Base-by-base conservation (phyloP, 1,284 basidiomycete species). In the Athelia psychrophila region DNA sequence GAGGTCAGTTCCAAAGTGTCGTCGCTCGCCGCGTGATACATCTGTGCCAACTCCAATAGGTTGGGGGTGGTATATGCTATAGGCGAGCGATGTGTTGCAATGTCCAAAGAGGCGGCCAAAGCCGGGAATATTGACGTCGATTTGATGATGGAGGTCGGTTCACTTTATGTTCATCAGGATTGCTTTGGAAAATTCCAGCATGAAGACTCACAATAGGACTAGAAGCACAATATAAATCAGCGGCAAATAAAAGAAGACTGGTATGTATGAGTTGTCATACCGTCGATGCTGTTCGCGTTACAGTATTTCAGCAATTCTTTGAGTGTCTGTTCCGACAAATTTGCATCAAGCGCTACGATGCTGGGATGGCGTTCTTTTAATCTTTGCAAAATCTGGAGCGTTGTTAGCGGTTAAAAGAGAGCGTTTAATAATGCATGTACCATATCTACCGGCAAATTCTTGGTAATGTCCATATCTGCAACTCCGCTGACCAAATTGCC, bases 81-180 rank as follows among this genome's bases (percentile, higher is more conserved):
- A 2, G 82, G 79, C 2, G 84, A 64, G 13, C 55, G 53, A 35
- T 59, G 48, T 18, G 40, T 18, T 10, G 32, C 32, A 18, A 52
- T 52, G 50, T 58, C 44, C 13, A 73, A 47, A 44, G 69, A 65
- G 5, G 72, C 60, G 13, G 68, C 58, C 51, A 95, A 70, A 1
- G 88, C 84, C 0, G 84, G 78, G 9, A 95, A 64, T 44, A 98
- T 81, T 2, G 78, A 74, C 2, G 75, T 73, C 2, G 90, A 86
- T 70, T 98, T 98, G 27, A 79, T 71, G 10, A 89, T 77, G 0
- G 94, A 96, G 0, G 95, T 98, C 1, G 95, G 95, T 69, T 98
- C 86, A 60, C 86, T 88, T 55, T 42, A 48, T 61, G 52, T 22
- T 42, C 15, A 54, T 47, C 9, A 20, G 18, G 22, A 35, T 35